These are phyloP conservation scores for Hordeum marinum DNA, from an alignment of 176 grass and related monocot species.

Conservation along the genomic window DNA sequence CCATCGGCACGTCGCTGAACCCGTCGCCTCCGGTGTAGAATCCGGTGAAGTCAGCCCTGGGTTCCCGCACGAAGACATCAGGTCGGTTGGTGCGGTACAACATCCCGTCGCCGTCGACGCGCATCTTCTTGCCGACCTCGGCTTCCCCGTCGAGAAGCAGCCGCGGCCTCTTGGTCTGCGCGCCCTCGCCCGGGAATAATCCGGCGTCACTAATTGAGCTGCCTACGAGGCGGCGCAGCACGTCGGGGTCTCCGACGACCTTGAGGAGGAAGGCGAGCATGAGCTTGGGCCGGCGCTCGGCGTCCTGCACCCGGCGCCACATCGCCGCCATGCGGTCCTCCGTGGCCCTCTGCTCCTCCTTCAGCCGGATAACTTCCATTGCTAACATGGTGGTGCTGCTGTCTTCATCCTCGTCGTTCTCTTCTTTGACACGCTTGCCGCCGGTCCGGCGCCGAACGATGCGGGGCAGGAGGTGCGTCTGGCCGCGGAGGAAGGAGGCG, in stretches of 20 bases:
- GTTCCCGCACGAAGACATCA: not conserved
- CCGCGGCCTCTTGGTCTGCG: constrained; percentile 28
- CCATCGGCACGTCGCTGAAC: not conserved
- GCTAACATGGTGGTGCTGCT: constrained; percentile 20
- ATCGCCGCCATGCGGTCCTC: constrained; percentile 55
- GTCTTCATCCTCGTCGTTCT: not conserved
- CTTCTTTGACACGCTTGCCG: not conserved
- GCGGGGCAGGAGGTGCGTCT: constrained; percentile 54
- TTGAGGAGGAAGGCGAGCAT: constrained; percentile 84
- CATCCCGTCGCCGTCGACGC: not conserved
- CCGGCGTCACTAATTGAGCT: not conserved
- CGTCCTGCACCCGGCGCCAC: constrained; percentile 71
- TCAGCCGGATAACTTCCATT: constrained; percentile 60
- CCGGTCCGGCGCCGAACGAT: constrained; percentile 51
- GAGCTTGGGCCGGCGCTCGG: constrained; percentile 64
- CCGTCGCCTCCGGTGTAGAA: constrained; percentile 32
- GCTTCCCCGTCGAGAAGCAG: constrained; percentile 17
- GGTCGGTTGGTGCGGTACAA: too few relatives aligned
- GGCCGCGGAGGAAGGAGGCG: constrained; percentile 52
- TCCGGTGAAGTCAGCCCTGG: not conserved
- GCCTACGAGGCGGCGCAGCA: constrained; percentile 43
- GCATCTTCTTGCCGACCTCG: not conserved
- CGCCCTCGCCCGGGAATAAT: not conserved
- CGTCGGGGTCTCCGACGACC: constrained; percentile 54
- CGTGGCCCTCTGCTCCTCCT: constrained; percentile 50